Evolutionary conservation across 1,139 yeast species (phyloP).

Genomic region (Schizosaccharomyces versatilis): DNA sequence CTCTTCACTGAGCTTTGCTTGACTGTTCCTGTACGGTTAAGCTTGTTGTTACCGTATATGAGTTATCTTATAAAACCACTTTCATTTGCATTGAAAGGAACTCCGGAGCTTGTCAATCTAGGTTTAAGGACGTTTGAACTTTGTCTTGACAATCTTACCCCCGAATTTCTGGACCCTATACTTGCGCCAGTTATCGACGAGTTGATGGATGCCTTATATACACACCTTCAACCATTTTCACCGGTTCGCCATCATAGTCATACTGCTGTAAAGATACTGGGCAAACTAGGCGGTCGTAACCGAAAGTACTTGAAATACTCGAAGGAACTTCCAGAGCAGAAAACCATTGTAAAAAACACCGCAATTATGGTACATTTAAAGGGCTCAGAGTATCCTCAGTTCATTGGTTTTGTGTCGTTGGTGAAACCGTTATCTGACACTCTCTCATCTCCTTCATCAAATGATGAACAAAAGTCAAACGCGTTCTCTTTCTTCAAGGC

Average conservation of each 20-base stretch:
- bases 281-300: slow-evolving; percentile 90
- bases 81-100: slow-evolving; percentile 72
- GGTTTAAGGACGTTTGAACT: slow-evolving; percentile 83
- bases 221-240: slow-evolving; percentile 75
- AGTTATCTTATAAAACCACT: slow-evolving; percentile 74
- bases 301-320: slow-evolving; percentile 42
- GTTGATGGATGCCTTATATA: slow-evolving; percentile 83
- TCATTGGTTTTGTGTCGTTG: neutral
- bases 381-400: neutral
- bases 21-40: slow-evolving; percentile 82
- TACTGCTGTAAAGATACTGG: slow-evolving; percentile 75
- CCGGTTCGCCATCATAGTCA: slow-evolving; percentile 86
- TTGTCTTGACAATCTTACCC: slow-evolving; percentile 91
- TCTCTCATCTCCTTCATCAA: neutral
- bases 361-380: neutral
- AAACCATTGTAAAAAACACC: no score
- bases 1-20: slow-evolving; percentile 82
- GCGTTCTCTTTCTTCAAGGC: neutral
- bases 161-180: slow-evolving; percentile 91
- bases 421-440: neutral
- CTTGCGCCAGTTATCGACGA: slow-evolving; percentile 89
- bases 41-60: slow-evolving; percentile 81
- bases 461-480: neutral
- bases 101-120: slow-evolving; percentile 79
- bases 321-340: no score